These are phyloP conservation scores for Sphaerobolus stellatus DNA, from an alignment of 1,284 basidiomycete genomes.

Conservation along the genomic window DNA sequence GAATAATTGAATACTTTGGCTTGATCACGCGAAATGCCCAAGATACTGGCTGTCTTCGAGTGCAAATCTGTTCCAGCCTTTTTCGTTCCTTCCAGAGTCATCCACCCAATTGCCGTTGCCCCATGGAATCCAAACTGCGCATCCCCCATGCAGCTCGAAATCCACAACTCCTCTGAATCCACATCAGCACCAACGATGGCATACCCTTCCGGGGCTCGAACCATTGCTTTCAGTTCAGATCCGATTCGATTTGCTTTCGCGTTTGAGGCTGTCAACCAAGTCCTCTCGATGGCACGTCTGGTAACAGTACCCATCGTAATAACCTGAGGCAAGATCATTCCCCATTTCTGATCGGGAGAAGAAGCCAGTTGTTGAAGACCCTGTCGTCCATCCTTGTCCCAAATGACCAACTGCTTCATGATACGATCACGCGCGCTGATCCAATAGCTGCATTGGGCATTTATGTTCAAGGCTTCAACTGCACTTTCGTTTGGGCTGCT, in stretches of 20 bases:
- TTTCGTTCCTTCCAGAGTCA: constrained; percentile 99
- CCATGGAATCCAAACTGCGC: constrained; percentile 98
- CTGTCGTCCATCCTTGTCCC: constrained; percentile 59
- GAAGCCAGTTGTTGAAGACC: constrained; percentile 39
- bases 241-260: constrained; percentile 97
- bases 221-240: constrained; percentile 97
- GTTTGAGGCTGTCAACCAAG: constrained; percentile 98
- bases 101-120: constrained; percentile 97
- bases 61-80: constrained; percentile 93
- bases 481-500: constrained; percentile 79
- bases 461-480: constrained; percentile 86
- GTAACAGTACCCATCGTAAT: constrained; percentile 99
- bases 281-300: constrained; percentile 95
- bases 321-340: constrained; percentile 94
- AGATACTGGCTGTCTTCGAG: constrained; percentile 93
- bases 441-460: constrained; percentile 97
- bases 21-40: constrained; percentile 91
- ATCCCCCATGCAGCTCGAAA: constrained; percentile 98
- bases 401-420: constrained; percentile 91
- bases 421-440: constrained; percentile 93
- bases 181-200: constrained; percentile 97
- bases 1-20: constrained; percentile 99
- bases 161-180: constrained; percentile 99
- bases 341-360: constrained; percentile 58
- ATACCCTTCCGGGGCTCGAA: constrained; percentile 91